Base-by-base conservation (phyloP, 1,139 yeast species). In the Blastobotrys arbuscula region DNA sequence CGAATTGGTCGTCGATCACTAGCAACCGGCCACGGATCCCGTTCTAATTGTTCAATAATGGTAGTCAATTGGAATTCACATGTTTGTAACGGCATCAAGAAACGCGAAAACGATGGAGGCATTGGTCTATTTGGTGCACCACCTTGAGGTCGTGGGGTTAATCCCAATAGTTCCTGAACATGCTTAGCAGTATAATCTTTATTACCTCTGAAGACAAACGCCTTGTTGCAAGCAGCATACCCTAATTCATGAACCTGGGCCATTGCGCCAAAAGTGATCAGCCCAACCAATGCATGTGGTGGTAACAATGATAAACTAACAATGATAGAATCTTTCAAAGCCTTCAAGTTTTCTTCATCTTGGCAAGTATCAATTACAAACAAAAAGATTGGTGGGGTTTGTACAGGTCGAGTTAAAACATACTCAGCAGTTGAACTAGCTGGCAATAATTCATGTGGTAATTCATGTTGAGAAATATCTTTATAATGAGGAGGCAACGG, bases 291-390 rank as follows among this genome's bases (percentile, higher is more conserved):
- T 1, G 97, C 94, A 63, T 92, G 89, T 41, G 96, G 95, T 28
- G 99, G 99, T 62, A 92, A 78, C 59, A 87, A 72, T 49, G 88
- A 78, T 59, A 94, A 76, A 13, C 95, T 81, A 51, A 88, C 82
- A 50, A 89, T 80, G 61, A 92, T 76, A 30, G 95, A 79, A 59
- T 89, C 96, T 66, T 88, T 88, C 67, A 92, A 76, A 10, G 97
- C 92, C 65, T 83, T 81, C 63, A 92, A 75, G 67, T 89, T 92
- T 61, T 92, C 98, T 50, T 82, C 88, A 62, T 94, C 97, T 67
- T 94, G 96, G 65, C 98, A 92, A 55, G 90, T 74, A 67, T 92
- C 99, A 58, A 92, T 82, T 33, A 89, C 94, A 65, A 88, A 88
- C 56, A 89, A 72, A 67, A 90, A 92, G 54, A 90, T 80, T n/a